Percentiles rank a stretch among this genome's conserved stretches.
Conservation (phyloP, 805 yeast genomes). For the Jamesozyma gamospora region DNA sequence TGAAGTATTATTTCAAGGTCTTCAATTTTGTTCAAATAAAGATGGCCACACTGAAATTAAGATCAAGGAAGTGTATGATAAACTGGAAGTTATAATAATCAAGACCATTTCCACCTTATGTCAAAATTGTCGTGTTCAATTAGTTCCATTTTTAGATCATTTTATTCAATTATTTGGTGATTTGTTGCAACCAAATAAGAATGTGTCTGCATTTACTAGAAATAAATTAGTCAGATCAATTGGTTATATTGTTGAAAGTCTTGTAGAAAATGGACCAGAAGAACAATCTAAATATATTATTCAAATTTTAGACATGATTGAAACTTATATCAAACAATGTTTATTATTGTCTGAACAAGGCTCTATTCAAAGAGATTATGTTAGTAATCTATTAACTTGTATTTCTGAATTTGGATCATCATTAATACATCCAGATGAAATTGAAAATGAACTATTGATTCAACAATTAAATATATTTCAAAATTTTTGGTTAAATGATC, state of each 20-base stretch:
- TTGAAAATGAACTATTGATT: conserved; percentile 18
- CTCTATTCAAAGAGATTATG: conserved; percentile 34
- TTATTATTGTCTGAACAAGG: conserved; percentile 2
- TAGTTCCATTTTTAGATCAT: conserved; percentile 18
- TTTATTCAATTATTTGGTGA: conserved; percentile 28
- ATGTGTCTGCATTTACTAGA: conserved; percentile 24
- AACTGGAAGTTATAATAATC: conserved; percentile 21
- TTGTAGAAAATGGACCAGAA: conserved; percentile 34
- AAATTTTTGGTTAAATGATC: conserved; percentile 42
- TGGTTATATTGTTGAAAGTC: conserved; percentile 50
- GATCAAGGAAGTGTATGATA: conserved; percentile 11
- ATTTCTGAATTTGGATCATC: conserved; percentile 66
- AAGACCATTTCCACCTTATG: conserved; percentile 24
- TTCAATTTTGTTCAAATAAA: conserved; percentile 16
- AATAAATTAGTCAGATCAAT: conserved; percentile 54
- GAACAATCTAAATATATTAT: conserved; percentile 32
- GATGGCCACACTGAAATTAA: conserved; percentile 1
- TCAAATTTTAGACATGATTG: conserved; percentile 29
- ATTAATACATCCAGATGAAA: conserved; percentile 44
- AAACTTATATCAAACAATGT: conserved; percentile 10
- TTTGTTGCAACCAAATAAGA: conserved; percentile 18
- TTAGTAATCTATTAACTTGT: conserved; percentile 50
- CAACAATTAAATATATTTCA: conserved; percentile 21
- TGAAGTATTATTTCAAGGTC: conserved; percentile 22
- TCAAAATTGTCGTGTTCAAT: conserved; percentile 22